Evolutionary conservation across 495 filamentous ascomycete species (phyloP).

Genomic region (Endocarpon pusillum): DNA sequence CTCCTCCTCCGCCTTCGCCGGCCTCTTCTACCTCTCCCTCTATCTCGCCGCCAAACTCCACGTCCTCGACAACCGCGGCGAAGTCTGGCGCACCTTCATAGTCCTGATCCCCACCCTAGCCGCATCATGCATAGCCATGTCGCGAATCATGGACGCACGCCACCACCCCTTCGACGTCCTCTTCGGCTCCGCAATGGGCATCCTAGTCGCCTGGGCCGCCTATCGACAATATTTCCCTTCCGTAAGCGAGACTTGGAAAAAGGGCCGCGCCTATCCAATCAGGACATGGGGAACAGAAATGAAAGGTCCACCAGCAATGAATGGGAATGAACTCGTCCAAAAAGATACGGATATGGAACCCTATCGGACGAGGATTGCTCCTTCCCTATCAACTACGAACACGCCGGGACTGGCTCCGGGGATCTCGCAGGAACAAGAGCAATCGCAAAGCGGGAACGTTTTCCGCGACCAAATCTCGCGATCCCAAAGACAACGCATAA

Average conservation of each 20-base stretch:
- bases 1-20: conserved; percentile 44
- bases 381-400: too few relatives aligned
- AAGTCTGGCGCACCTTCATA: conserved; percentile 50
- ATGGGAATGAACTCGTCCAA: too few relatives aligned
- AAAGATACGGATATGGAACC: too few relatives aligned
- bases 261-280: conserved; percentile 46
- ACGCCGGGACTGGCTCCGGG: too few relatives aligned
- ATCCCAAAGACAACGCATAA: too few relatives aligned
- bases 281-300: conserved; percentile 37
- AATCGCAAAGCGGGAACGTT: too few relatives aligned
- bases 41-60: conserved; percentile 39
- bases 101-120: conserved; percentile 42
- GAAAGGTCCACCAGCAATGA: conserved; percentile 11
- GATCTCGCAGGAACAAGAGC: too few relatives aligned
- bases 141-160: conserved; percentile 57
- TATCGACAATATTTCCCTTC: conserved; percentile 43
- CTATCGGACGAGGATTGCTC: too few relatives aligned
- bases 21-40: conserved; percentile 61
- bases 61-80: conserved; percentile 45
- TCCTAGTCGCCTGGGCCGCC: conserved; percentile 26
- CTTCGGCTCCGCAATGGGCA: conserved; percentile 53
- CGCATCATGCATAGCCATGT: conserved; percentile 36
- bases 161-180: conserved; percentile 86
- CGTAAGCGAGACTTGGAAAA: conserved; percentile 37
- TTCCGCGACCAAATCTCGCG: too few relatives aligned